Conservation (phyloP, 2,329 filamentous ascomycete genomes). For the Fusarium redolens region DNA sequence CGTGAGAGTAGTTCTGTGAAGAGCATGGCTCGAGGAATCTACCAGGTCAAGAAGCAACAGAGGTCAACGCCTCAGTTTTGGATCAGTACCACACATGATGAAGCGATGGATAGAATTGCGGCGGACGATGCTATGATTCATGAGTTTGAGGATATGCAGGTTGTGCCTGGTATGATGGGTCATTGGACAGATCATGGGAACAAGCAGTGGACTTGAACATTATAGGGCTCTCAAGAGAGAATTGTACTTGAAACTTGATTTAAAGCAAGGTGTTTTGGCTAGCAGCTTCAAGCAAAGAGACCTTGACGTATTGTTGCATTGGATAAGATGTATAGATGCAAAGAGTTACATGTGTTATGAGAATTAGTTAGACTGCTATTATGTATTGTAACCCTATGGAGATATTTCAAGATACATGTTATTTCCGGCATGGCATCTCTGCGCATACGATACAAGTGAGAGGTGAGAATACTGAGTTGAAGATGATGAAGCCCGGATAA, state of each 20-base stretch:
- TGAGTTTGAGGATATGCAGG: slow-evolving; percentile 60
- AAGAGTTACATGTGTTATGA: background rate
- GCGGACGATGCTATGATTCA: slow-evolving; percentile 69
- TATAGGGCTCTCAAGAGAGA: background rate
- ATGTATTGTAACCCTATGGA: background rate
- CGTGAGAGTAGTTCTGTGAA: slow-evolving; percentile 79
- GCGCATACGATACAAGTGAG: background rate
- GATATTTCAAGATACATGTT: background rate
- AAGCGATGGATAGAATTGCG: slow-evolving; percentile 66
- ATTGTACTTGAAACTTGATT: background rate
- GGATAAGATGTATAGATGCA: background rate
- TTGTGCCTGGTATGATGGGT: slow-evolving; percentile 32
- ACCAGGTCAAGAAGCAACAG: slow-evolving; percentile 67
- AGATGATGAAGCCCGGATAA: background rate
- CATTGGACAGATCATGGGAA: background rate
- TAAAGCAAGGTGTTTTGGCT: background rate
- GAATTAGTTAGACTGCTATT: background rate
- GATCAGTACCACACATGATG: slow-evolving; percentile 65
- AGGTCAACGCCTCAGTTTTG: slow-evolving; percentile 65
- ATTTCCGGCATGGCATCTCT: background rate
- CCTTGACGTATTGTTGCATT: background rate
- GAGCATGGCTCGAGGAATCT: slow-evolving; percentile 82
- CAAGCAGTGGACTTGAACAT: background rate
- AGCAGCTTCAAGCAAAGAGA: background rate
- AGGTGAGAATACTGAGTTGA: background rate